A percentile compares a stretch with the other conserved stretches of the same genome.
Conservation (phyloP, 1,139 yeast species). For the Geotrichum macrosporum region DNA sequence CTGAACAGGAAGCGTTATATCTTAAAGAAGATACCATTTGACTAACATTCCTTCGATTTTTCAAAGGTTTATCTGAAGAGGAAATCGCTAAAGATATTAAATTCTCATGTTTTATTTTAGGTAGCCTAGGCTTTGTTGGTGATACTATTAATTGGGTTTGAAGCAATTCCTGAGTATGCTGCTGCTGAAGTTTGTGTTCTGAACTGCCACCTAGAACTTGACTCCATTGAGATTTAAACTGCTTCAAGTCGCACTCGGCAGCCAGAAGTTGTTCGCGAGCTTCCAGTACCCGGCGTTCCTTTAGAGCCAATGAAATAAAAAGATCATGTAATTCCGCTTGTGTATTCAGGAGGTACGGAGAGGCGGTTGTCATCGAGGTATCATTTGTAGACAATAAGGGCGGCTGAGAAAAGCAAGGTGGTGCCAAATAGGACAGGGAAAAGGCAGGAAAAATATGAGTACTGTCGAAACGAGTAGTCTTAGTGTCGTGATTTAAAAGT, state of each 20-base stretch:
- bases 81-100: no score
- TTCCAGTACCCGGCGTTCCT: constrained; percentile 39
- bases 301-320: constrained; percentile 36
- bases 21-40: constrained; percentile 5
- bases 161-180: constrained; percentile 3
- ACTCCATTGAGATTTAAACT: constrained; percentile 29
- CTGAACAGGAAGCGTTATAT: constrained; percentile 11
- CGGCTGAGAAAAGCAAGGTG: background rate
- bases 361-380: constrained; percentile 6
- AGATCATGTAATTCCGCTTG: constrained; percentile 35
- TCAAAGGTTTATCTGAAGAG: no score
- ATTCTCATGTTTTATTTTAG: no score
- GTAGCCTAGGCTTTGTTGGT: background rate
- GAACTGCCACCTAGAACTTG: constrained; percentile 23
- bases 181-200: background rate
- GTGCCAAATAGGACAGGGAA: no score
- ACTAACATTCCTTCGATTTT: no score
- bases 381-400: background rate
- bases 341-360: constrained; percentile 29
- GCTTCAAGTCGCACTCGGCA: constrained; percentile 31
- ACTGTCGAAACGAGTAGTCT: no score
- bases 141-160: background rate
- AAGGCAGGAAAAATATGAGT: no score
- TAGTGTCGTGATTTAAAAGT: no score
- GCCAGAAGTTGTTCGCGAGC: constrained; percentile 34